Base-by-base conservation (phyloP, 257 asterid species). In the Nemophila menziesii region DNA sequence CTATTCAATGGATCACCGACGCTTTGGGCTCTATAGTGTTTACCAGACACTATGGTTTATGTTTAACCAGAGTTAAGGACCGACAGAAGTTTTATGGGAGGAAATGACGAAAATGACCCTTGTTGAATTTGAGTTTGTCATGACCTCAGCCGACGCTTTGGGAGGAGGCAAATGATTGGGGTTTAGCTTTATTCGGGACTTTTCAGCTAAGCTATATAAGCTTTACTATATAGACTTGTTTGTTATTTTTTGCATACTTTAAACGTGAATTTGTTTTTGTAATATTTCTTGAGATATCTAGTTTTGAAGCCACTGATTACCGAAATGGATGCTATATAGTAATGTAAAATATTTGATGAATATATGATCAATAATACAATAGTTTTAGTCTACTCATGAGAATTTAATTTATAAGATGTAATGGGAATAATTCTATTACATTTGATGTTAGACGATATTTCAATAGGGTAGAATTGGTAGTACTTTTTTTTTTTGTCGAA, bases 1-100 rank as follows among this genome's bases (percentile, higher is more conserved):
- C 1, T 40, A 40, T 40, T 40, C 8, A 5, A 56, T 51, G 58
- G 27, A 60, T 50, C 76, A 69, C 72, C 76, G 76, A 69, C 74
- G 74, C 24, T 16, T 33, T 52, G 15, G 47, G 45, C 23, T 29
- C 33, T 24, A 24, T 24, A 29, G 36, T 29, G 36, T 29, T n/a
- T n/a, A n/a, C n/a, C n/a, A n/a, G n/a, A n/a, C n/a, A n/a, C n/a
- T 38, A 38, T 4, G 18, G 17, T 38, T 12, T 11, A 8, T 5
- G 0, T 38, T 38, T 41, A 63, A 63, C 69, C 52, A 63, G 15
- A 22, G 69, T 56, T 63, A 63, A 47, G 54, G 46, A 22, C 63
- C 69, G 69, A 56, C 68, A 62, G 39, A 55, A 40, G 2, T n/a
- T n/a, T n/a, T 52, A 3, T 1, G 36, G 11, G 0, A 0, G 7